A percentile compares a stretch with the other conserved stretches of the same genome.
These are phyloP conservation scores for Neonectria ditissima DNA, from an alignment of 2,329 filamentous ascomycete genomes.

Conservation along the genomic window DNA sequence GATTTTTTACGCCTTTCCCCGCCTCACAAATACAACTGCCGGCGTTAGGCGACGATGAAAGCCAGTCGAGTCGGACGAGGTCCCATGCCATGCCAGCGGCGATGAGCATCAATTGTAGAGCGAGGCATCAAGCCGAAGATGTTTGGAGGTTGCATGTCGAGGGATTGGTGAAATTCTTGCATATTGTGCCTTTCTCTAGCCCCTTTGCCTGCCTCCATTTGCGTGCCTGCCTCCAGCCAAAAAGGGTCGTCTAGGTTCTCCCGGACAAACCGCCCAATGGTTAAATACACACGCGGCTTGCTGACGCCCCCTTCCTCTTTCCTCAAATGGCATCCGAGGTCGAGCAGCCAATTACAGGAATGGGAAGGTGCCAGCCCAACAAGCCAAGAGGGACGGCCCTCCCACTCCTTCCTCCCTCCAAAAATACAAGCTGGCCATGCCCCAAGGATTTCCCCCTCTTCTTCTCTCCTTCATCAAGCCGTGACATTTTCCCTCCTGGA, in stretches of 20 bases:
- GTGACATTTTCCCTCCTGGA: neutral
- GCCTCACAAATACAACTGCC: conserved; percentile 34
- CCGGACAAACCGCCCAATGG: conserved; percentile 38
- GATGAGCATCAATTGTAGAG: neutral
- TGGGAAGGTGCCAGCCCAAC: conserved; percentile 12
- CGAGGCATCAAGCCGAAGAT: neutral
- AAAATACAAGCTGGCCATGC: neutral
- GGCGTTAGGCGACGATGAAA: conserved; percentile 30
- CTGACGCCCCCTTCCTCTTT: conserved; percentile 22
- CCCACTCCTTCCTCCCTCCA: conserved; percentile 4
- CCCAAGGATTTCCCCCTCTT: neutral
- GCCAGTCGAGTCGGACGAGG: conserved; percentile 14
- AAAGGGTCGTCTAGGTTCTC: conserved; percentile 22
- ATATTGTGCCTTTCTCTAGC: neutral
- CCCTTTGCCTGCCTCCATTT: neutral
- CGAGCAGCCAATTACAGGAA: conserved; percentile 15
- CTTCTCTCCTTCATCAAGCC: conserved; percentile 8
- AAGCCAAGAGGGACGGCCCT: conserved; percentile 5
- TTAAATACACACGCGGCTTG: conserved; percentile 18
- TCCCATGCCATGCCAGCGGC: conserved; percentile 16
- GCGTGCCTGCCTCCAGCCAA: neutral
- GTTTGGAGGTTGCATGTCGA: neutral
- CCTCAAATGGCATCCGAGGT: conserved; percentile 10
- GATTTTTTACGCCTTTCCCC: conserved; percentile 43
- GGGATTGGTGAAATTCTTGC: neutral